Evolutionary conservation across 192 early-diverging fungal genomes (phyloP).

Genomic region (Paraglomus brasilianum): DNA sequence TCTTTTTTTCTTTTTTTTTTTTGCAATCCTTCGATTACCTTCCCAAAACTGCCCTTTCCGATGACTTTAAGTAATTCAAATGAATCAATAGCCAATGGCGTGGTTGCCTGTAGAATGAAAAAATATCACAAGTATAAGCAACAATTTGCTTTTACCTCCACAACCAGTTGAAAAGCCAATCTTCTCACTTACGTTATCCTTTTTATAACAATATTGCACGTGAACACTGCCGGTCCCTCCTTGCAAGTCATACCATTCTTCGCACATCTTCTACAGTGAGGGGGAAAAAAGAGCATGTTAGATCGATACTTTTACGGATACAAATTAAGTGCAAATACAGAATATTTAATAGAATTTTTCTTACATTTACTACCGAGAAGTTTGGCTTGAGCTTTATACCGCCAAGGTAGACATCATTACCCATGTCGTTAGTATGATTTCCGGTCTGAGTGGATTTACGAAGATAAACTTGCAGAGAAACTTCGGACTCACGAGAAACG

Average conservation of each 20-base stretch:
- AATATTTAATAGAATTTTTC: constrained; percentile 35
- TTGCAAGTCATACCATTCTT: constrained; percentile 62
- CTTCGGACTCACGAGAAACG: constrained; percentile 61
- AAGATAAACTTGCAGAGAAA: constrained; percentile 57
- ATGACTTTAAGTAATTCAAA: constrained; percentile 95
- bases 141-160: constrained; percentile 23
- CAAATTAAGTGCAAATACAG: background rate
- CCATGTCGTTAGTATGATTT: constrained; percentile 32
- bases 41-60: constrained; percentile 96
- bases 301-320: too few relatives aligned
- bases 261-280: constrained; percentile 48
- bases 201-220: constrained; percentile 71
- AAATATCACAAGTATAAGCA: background rate
- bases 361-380: constrained; percentile 43
- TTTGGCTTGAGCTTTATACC: constrained; percentile 53
- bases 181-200: constrained; percentile 50
- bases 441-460: constrained; percentile 40
- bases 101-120: constrained; percentile 51
- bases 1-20: constrained; percentile 15
- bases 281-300: too few relatives aligned
- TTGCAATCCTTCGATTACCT: constrained; percentile 54
- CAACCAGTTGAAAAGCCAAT: background rate
- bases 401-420: constrained; percentile 57
- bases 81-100: constrained; percentile 79
- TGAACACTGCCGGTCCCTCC: constrained; percentile 71